Evolutionary conservation across 192 early-diverging fungal species (phyloP).

Genomic region (Backusella mclennaniae): DNA sequence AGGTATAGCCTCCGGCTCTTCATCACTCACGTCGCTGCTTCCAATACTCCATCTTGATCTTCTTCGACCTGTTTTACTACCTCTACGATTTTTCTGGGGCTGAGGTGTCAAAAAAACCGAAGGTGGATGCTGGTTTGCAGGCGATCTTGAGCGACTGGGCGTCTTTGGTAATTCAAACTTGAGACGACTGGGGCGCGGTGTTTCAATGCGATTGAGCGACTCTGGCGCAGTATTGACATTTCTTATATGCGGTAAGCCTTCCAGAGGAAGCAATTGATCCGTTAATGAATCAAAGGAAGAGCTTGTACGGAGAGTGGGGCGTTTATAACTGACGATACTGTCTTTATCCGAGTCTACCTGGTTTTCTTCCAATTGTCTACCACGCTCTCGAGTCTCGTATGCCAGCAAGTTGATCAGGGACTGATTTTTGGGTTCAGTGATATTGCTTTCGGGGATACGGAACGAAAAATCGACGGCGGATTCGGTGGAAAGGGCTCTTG

Average conservation of each 20-base stretch:
- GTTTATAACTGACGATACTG: neutral
- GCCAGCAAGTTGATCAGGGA: neutral
- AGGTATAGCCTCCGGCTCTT: conserved; percentile 6
- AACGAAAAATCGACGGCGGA: neutral
- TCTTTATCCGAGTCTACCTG: neutral
- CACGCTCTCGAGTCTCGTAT: neutral
- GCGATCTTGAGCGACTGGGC: conserved; percentile 4
- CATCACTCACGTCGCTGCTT: conserved; percentile 7
- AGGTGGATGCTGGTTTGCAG: neutral
- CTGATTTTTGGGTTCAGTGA: neutral
- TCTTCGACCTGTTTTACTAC: neutral
- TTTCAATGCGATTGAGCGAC: neutral
- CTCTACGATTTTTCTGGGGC: neutral
- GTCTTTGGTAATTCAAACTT: conserved; percentile 25
- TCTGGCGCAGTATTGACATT: neutral
- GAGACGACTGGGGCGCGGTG: conserved; percentile 14
- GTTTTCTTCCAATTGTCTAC: neutral
- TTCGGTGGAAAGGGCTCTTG: conserved; percentile 3
- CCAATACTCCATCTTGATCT: conserved; percentile 12
- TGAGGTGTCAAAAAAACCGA: neutral
- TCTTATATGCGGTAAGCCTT: neutral
- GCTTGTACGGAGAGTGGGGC: neutral
- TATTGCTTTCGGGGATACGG: neutral
- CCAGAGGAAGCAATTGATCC: conserved; percentile 19
- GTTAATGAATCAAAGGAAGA: conserved; percentile 23